Evolutionary conservation across 169 alveolate genomes (phyloP).

Genomic region (Plasmodium coatneyi): DNA sequence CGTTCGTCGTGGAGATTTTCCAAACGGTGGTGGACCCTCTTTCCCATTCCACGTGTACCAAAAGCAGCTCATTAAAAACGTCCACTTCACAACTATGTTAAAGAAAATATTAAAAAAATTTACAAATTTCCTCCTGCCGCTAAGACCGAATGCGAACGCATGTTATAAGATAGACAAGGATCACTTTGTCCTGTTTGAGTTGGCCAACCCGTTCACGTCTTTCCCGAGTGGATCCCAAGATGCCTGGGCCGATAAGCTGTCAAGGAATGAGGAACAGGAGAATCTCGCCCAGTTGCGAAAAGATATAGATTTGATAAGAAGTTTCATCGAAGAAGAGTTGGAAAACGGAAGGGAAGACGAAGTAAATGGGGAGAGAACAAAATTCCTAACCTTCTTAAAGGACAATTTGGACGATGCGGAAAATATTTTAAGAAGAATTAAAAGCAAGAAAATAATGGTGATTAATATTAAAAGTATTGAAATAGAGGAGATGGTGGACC

Average conservation of each 20-base stretch:
- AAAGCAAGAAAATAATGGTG: constrained; percentile 23
- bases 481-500: constrained; percentile 38
- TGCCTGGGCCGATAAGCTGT: not conserved
- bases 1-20: not conserved
- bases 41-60: not conserved
- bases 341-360: not conserved
- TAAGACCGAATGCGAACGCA: constrained; percentile 41
- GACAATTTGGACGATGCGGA: constrained; percentile 30
- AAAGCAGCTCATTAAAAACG: constrained; percentile 30
- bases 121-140: constrained; percentile 3
- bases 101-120: constrained; percentile 11
- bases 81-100: constrained; percentile 14
- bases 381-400: constrained; percentile 2
- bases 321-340: not conserved
- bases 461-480: constrained; percentile 46
- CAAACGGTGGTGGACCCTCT: not conserved
- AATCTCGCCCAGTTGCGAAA: not conserved
- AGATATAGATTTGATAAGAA: not conserved
- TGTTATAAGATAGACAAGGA: constrained; percentile 38
- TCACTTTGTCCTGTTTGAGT: constrained; percentile 23
- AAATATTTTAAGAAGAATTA: constrained; percentile 5
- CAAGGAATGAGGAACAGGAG: not conserved
- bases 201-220: not conserved
- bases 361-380: not conserved
- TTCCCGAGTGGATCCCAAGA: not conserved